These are phyloP conservation scores for Aureoboletus auriporus DNA, from an alignment of 768 basidiomycete genomes.

Conservation along the genomic window DNA sequence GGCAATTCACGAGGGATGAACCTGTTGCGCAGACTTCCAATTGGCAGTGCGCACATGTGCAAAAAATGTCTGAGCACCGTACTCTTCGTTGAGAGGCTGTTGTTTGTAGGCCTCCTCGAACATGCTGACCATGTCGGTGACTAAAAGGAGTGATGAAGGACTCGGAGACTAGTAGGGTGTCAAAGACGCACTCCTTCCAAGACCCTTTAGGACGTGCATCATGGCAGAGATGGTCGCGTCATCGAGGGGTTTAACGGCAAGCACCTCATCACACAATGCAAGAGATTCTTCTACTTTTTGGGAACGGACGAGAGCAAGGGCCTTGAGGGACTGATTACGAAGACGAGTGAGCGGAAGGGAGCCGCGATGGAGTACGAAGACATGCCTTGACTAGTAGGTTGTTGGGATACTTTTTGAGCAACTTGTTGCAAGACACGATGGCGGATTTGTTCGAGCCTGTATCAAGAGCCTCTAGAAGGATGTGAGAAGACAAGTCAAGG, in stretches of 20 bases:
- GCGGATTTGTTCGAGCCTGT: slow-evolving; percentile 85
- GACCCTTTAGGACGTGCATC: slow-evolving; percentile 77
- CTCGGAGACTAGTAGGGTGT: background rate
- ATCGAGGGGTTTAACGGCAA: slow-evolving; percentile 66
- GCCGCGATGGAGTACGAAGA: background rate
- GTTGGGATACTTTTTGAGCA: slow-evolving; percentile 81
- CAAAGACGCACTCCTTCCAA: slow-evolving; percentile 56
- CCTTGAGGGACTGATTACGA: slow-evolving; percentile 66
- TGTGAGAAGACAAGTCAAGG: background rate
- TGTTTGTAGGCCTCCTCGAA: slow-evolving; percentile 85
- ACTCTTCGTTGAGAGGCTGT: slow-evolving; percentile 77
- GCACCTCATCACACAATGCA: slow-evolving; percentile 73
- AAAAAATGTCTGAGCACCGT: slow-evolving; percentile 81
- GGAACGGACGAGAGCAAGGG: slow-evolving; percentile 76
- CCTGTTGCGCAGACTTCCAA: slow-evolving; percentile 87
- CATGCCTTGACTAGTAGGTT: slow-evolving; percentile 67
- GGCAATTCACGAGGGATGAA: slow-evolving; percentile 24
- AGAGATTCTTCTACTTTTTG: slow-evolving; percentile 86
- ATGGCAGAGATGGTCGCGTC: slow-evolving; percentile 74
- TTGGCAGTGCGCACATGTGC: slow-evolving; percentile 75
- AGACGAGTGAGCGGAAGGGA: slow-evolving; percentile 6
- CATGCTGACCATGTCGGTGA: slow-evolving; percentile 78
- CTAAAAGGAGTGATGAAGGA: slow-evolving; percentile 28
- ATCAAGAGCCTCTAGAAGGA: slow-evolving; percentile 70
- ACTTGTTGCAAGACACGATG: slow-evolving; percentile 79